A percentile compares a stretch with the other conserved stretches of the same genome.
These are phyloP conservation scores for Symbiodinium natans DNA, from an alignment of 73 alveolate genomes.

Conservation along the genomic window DNA sequence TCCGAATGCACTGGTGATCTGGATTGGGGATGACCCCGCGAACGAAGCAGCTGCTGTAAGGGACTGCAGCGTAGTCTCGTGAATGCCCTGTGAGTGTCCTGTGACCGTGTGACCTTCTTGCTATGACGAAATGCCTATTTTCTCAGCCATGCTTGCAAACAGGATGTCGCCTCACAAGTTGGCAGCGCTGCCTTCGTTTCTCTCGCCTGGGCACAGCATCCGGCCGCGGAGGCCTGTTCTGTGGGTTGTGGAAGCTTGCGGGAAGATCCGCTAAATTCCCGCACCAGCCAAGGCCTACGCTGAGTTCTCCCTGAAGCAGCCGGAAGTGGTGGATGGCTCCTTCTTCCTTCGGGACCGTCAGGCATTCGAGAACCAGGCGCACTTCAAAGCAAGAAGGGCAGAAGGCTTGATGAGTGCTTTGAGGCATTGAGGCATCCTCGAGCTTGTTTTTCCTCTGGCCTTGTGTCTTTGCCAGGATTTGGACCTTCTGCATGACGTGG, in stretches of 20 bases:
- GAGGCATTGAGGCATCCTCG: neutral
- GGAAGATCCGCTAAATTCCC: neutral
- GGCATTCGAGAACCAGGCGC: constrained; percentile 79
- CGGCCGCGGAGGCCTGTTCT: constrained; percentile 54
- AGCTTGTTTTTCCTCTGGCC: no score
- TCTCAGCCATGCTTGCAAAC: neutral
- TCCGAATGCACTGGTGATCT: constrained; percentile 46
- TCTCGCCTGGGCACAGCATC: constrained; percentile 83
- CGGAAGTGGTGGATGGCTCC: constrained; percentile 84
- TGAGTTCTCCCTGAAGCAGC: constrained; percentile 65
- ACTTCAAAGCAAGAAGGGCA: no score
- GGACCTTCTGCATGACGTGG: constrained; percentile 70
- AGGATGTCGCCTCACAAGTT: constrained; percentile 60
- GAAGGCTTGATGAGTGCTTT: neutral
- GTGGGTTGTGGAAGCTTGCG: no score
- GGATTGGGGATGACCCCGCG: constrained; percentile 81
- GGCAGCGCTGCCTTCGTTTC: constrained; percentile 60
- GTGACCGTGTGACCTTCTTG: no score
- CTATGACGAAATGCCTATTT: no score
- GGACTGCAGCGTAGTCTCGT: constrained; percentile 30
- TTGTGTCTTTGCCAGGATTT: constrained; percentile 30
- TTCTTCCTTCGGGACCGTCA: constrained; percentile 75
- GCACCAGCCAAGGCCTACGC: constrained; percentile 29
- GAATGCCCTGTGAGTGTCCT: no score
- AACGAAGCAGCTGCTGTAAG: constrained; percentile 56